Percentiles rank a stretch among this genome's conserved stretches.
Conservation (phyloP, 2,329 filamentous ascomycete species). For the Colletotrichum tofieldiae region DNA sequence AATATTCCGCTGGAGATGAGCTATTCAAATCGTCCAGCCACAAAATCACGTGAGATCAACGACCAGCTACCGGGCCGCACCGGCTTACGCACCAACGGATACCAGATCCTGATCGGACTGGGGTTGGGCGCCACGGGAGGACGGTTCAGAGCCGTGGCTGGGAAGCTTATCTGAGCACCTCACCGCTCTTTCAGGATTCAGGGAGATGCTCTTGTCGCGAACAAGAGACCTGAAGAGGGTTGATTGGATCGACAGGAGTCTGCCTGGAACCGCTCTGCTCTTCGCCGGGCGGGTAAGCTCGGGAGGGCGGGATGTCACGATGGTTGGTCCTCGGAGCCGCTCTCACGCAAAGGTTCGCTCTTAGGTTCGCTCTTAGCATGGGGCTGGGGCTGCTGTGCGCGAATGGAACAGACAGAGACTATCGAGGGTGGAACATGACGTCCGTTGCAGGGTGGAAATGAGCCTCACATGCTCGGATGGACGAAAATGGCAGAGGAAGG, state of each 20-base stretch:
- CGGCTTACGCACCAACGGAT: constrained; percentile 21
- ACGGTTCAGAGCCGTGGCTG: constrained; percentile 1
- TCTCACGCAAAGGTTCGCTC: not conserved
- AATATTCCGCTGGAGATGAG: not conserved
- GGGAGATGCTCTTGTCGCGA: not conserved
- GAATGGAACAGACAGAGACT: not conserved
- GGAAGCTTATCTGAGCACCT: constrained; percentile 17
- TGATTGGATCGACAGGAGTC: not conserved
- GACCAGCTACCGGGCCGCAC: constrained; percentile 27
- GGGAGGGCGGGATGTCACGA: constrained; percentile 18
- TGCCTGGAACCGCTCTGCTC: not conserved
- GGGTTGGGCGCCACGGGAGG: constrained; percentile 5
- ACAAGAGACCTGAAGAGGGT: too few relatives aligned
- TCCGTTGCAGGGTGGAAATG: constrained; percentile 14
- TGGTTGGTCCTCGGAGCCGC: constrained; percentile 21
- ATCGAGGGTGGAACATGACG: constrained; percentile 15
- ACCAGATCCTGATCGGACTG: constrained; percentile 17
- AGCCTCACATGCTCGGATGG: constrained; percentile 18
- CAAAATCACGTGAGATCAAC: constrained; percentile 4
- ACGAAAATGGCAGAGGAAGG: not conserved
- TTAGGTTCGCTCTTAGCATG: constrained; percentile 21
- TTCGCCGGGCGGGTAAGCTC: not conserved
- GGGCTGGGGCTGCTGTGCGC: not conserved
- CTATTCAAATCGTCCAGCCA: constrained; percentile 11
- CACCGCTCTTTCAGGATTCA: constrained; percentile 19